Evolutionary conservation across 2,329 filamentous ascomycete genomes (phyloP).

Genomic region (Colletotrichum cuscutae): DNA sequence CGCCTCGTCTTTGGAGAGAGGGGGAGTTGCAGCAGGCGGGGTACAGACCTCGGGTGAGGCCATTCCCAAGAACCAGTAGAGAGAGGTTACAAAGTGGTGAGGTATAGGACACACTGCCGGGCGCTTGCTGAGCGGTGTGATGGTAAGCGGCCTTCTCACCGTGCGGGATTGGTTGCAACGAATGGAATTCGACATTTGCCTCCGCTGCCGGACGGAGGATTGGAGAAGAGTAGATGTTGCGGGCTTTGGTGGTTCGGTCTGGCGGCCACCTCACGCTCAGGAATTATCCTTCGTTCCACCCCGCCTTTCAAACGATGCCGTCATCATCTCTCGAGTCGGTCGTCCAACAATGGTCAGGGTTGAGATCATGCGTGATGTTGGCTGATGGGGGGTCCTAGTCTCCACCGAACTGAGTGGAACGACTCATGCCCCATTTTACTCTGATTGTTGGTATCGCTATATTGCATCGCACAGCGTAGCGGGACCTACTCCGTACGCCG

Average conservation of each 20-base stretch:
- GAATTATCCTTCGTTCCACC: conserved; percentile 10
- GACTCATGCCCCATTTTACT: conserved; percentile 13
- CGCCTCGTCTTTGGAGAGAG: conserved; percentile 10
- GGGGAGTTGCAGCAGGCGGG: conserved; percentile 11
- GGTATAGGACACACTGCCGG: neutral
- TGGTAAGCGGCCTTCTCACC: conserved; percentile 11
- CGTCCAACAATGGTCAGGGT: neutral
- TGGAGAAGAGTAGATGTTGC: neutral
- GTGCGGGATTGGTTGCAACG: conserved; percentile 16
- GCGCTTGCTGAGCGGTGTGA: conserved; percentile 29
- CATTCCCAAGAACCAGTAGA: conserved; percentile 18
- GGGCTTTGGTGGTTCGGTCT: neutral
- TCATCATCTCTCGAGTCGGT: conserved; percentile 20
- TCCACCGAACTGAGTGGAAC: conserved; percentile 24
- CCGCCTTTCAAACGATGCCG: conserved; percentile 28
- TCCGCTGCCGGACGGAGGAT: neutral
- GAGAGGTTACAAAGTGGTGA: neutral
- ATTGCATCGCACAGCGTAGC: neutral
- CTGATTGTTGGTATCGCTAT: conserved; percentile 7
- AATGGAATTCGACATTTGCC: neutral
- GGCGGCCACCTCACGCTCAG: neutral
- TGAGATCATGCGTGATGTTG: conserved; percentile 17
- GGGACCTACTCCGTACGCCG: conserved; percentile 1
- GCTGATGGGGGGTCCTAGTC: neutral
- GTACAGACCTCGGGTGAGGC: conserved; percentile 13